Percentiles rank a stretch among this genome's conserved stretches.
phyloP scores from a whole-genome alignment of 1,139 yeast species.

The Candida buenavistaensis region DNA sequence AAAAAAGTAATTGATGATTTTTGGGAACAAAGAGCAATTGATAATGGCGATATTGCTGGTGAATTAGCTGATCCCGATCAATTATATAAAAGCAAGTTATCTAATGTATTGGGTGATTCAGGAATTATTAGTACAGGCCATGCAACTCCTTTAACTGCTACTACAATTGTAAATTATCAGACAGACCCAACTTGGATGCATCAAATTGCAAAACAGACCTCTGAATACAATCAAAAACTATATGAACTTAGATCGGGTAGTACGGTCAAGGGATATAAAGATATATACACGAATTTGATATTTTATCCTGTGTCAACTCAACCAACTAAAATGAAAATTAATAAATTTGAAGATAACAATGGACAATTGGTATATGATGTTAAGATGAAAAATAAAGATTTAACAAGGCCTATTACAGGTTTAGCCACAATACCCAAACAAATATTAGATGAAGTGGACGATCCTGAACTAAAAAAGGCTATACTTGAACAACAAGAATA shows the following conservation, averaged over 20 bases:
- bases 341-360: slow-evolving; percentile 17
- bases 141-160: slow-evolving; percentile 38
- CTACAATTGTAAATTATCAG: slow-evolving; percentile 44
- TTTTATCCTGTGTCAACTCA: slow-evolving; percentile 79
- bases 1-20: slow-evolving; percentile 83
- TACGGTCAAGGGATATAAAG: slow-evolving; percentile 63
- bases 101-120: slow-evolving; percentile 20
- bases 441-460: slow-evolving; percentile 54
- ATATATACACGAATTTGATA: slow-evolving; percentile 76
- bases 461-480: slow-evolving; percentile 58
- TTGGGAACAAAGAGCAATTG: slow-evolving; percentile 73
- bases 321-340: slow-evolving; percentile 45
- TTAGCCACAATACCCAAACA: slow-evolving; percentile 56
- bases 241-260: slow-evolving; percentile 59
- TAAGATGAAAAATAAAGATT: slow-evolving; percentile 15
- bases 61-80: slow-evolving; percentile 79
- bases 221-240: slow-evolving; percentile 65
- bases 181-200: slow-evolving; percentile 83
- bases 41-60: slow-evolving; percentile 74
- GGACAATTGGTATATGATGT: slow-evolving; percentile 49
- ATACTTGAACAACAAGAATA: slow-evolving; percentile 63
- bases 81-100: slow-evolving; percentile 23
- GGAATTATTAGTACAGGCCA: slow-evolving; percentile 18
- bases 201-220: slow-evolving; percentile 77
- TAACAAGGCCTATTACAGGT: slow-evolving; percentile 56